phyloP scores from a whole-genome alignment of 257 asterid species.

The Salvia hispanica region DNA sequence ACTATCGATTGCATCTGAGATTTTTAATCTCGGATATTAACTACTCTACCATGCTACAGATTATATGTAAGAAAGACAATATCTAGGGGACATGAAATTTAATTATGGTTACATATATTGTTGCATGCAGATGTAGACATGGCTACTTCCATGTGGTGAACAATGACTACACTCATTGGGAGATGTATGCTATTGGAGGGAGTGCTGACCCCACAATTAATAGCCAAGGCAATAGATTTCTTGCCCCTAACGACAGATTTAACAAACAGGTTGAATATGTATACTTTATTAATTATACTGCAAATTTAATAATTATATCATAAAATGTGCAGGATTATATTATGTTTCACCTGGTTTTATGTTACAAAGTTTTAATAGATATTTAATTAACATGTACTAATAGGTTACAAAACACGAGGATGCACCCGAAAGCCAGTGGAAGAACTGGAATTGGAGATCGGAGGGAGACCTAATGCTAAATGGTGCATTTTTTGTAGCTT shows the following conservation, averaged over 20 bases:
- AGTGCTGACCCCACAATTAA: slow-evolving; percentile 56
- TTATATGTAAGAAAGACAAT: no score
- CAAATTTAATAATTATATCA: neutral
- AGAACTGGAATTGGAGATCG: slow-evolving; percentile 67
- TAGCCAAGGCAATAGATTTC: slow-evolving; percentile 60
- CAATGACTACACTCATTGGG: slow-evolving; percentile 62
- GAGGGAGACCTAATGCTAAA: slow-evolving; percentile 67
- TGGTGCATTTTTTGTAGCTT: slow-evolving; percentile 58
- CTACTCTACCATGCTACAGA: no score
- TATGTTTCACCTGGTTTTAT: no score
- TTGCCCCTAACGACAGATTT: slow-evolving; percentile 48
- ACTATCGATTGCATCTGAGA: no score
- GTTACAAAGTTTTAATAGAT: neutral
- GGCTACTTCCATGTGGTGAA: slow-evolving; percentile 62
- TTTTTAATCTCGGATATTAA: no score
- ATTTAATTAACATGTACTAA: neutral
- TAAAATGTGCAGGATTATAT: neutral
- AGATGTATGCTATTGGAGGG: slow-evolving; percentile 61
- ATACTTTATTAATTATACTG: neutral
- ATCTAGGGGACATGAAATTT: neutral
- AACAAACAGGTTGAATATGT: slow-evolving; percentile 42
- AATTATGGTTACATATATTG: neutral
- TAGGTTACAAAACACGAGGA: slow-evolving; percentile 67
- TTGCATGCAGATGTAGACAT: slow-evolving; percentile 46
- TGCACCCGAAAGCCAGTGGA: slow-evolving; percentile 59